Evolutionary conservation across 345 rosid species (phyloP).

Genomic region (Arabidopsis arenosa): DNA sequence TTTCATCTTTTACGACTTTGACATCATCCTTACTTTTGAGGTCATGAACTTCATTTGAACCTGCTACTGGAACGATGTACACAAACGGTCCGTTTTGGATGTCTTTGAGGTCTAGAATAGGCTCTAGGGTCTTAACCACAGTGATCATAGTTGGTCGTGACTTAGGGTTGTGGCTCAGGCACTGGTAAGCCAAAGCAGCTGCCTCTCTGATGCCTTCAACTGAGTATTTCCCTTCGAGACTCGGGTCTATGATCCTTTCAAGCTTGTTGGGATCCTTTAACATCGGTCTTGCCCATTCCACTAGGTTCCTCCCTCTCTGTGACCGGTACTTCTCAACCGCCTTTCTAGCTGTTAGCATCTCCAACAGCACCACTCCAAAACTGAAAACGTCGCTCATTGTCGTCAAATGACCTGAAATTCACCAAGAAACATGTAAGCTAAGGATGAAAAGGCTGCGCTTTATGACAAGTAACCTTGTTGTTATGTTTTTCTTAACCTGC

Average conservation of each 20-base stretch:
- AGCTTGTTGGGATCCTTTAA: conserved; percentile 62
- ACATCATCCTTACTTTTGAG: conserved; percentile 36
- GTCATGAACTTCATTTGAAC: conserved; percentile 31
- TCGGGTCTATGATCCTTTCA: conserved; percentile 61
- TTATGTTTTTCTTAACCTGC: conserved; percentile 46
- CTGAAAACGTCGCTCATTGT: conserved; percentile 79
- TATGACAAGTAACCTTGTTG: background rate
- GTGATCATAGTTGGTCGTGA: conserved; percentile 68
- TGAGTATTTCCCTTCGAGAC: conserved; percentile 75
- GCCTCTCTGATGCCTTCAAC: conserved; percentile 64
- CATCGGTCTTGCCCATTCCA: conserved; percentile 75
- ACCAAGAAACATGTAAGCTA: conserved; percentile 36
- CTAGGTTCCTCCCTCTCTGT: conserved; percentile 63
- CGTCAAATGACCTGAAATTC: conserved; percentile 72
- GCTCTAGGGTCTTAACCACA: conserved; percentile 64
- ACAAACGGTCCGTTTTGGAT: conserved; percentile 48
- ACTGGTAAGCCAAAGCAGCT: conserved; percentile 64
- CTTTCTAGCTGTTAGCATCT: conserved; percentile 68
- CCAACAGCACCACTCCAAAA: conserved; percentile 82
- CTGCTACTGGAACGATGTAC: conserved; percentile 44
- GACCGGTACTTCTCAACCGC: conserved; percentile 62
- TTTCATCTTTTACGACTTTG: conserved; percentile 37
- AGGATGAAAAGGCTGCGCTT: background rate
- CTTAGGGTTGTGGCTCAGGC: conserved; percentile 73
- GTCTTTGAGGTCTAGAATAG: conserved; percentile 66